phyloP scores from a whole-genome alignment of 2,329 filamentous ascomycete species.

The Mariannaea elegans region DNA sequence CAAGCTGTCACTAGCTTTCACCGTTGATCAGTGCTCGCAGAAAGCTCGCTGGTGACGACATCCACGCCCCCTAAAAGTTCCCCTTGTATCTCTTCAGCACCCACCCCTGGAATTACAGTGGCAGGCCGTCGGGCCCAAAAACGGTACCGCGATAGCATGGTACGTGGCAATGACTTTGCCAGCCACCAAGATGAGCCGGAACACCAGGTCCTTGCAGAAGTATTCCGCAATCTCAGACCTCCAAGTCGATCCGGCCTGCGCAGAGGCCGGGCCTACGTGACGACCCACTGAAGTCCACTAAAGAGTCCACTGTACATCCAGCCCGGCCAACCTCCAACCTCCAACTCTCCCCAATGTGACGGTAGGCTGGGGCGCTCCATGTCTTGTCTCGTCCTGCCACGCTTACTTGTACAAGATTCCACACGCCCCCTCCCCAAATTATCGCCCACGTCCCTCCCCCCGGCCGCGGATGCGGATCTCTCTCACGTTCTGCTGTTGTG shows the following conservation, averaged over 20 bases:
- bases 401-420: slow-evolving; percentile 30
- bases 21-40: slow-evolving; percentile 4
- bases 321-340: slow-evolving; percentile 9
- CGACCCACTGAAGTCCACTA: slow-evolving; percentile 6
- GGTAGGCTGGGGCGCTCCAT: slow-evolving; percentile 21
- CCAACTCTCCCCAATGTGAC: neutral
- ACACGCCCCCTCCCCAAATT: slow-evolving; percentile 36
- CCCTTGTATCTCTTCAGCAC: neutral
- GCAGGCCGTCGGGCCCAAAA: slow-evolving; percentile 5
- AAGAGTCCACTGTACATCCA: neutral
- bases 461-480: slow-evolving; percentile 38
- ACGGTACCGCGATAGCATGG: slow-evolving; percentile 10
- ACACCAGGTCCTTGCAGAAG: neutral
- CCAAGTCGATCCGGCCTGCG: neutral
- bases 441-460: slow-evolving; percentile 35
- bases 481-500: slow-evolving; percentile 30
- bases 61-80: slow-evolving; percentile 12
- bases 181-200: slow-evolving; percentile 6
- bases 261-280: neutral
- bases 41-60: slow-evolving; percentile 20
- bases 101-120: slow-evolving; percentile 23
- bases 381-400: slow-evolving; percentile 37
- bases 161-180: neutral
- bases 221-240: slow-evolving; percentile 17
- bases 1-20: neutral